Evolutionary conservation across 371 early-diverging fungal species (phyloP), one percentile per base, ranked within the genome.

Genomic region (Mucor ambiguus): DNA sequence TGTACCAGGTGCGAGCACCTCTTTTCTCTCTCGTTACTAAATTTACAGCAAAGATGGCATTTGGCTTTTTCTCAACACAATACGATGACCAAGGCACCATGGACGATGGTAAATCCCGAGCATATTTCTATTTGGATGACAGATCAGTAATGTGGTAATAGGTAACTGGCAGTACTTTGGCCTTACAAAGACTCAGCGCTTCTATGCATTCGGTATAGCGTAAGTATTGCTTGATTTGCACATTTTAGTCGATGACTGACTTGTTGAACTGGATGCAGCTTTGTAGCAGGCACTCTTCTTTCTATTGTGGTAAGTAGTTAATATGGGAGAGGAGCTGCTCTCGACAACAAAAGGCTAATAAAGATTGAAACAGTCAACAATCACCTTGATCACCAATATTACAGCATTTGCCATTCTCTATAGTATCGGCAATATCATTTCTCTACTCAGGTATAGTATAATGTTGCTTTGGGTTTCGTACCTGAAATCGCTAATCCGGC

Each of bases 181-280:
- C 46, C 83, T 97, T 54, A 85, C 87, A 52, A 81, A 92, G 35
- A 94, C 89, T 32, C 92, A 96, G 69, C 89, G 97, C 54, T 83
- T 95, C 38, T 94, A 92, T 80, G 97, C 93, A 6, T 97, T 95
- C 79, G 96, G 93, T 74, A 81, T 77, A 33, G 90, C 90, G 89
- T 87, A 83, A 68, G 64, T 60, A n/a, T 12, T 18, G 0, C 24
- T 12, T 29, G 28, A 58, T 16, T 12, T 29, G 26, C n/a, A 11
- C 26, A 43, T 7, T 41, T 5, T 7, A 35, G 10, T 35, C 55
- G 35, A 18, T 5, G 24, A 55, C 18, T 54, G 26, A 32, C 20
- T 20, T 41, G 18, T 22, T 41, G 10, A 60, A 29, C 14, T 54
- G 69, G 41, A 10, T 26, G 24, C 75, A 88, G 88, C 69, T 92